These are phyloP conservation scores for Melocanna baccifera DNA, from an alignment of 176 grass and related monocot species.

Conservation along the genomic window DNA sequence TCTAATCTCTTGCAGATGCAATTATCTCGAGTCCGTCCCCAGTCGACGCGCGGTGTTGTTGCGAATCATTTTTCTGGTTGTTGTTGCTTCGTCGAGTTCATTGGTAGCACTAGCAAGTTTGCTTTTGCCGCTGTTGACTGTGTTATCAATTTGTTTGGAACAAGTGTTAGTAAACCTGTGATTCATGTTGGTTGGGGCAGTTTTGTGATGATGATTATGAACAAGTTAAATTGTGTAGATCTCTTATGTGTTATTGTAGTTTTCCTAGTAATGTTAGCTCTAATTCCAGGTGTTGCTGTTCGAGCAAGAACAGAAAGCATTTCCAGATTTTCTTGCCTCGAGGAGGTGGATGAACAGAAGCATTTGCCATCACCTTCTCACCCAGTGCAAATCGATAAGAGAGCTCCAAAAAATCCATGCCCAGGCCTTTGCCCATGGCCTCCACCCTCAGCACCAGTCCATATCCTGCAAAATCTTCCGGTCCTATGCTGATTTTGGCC, in stretches of 20 bases:
- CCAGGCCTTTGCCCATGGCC: conserved; percentile 18
- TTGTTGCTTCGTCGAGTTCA: not conserved
- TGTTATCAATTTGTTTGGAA: too few relatives aligned
- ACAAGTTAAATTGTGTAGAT: not conserved
- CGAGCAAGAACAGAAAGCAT: not conserved
- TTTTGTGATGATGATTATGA: not conserved
- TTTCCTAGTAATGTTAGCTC: conserved; percentile 31
- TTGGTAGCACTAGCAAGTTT: not conserved
- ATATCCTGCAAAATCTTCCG: conserved; percentile 60
- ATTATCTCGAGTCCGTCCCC: not conserved
- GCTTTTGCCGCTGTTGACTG: not conserved
- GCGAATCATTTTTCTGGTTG: too few relatives aligned
- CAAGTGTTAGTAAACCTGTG: not conserved
- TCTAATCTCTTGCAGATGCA: not conserved
- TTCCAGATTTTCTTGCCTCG: not conserved
- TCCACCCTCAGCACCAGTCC: conserved; percentile 41
- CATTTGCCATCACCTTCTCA: conserved; percentile 35
- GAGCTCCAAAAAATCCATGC: conserved; percentile 53
- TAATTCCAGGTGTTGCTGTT: conserved; percentile 31
- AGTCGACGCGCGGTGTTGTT: not conserved
- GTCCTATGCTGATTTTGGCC: conserved; percentile 37
- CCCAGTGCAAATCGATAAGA: conserved; percentile 38
- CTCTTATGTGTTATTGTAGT: not conserved
- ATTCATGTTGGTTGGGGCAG: not conserved
- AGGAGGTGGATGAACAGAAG: conserved; percentile 36